Evolutionary conservation across 2,329 filamentous ascomycete species (phyloP), one percentile per base, ranked within the genome.

Genomic region (Pseudopyrenochaeta lycopersici): DNA sequence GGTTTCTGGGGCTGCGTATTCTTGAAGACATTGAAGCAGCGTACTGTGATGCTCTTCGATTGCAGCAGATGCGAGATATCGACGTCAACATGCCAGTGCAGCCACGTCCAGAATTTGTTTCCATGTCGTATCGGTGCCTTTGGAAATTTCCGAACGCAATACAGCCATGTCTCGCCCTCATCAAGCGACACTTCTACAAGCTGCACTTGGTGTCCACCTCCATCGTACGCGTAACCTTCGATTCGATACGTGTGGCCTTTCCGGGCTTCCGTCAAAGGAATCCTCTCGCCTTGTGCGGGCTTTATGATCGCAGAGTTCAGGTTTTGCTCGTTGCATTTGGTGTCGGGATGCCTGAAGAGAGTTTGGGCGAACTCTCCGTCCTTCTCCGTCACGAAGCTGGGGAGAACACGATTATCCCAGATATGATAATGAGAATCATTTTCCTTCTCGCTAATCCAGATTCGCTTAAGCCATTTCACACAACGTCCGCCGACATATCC

Each of bases 401-500:
- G 82, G 2, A 85, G 72, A 20, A 83, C 73, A 58, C 84, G 84
- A 71, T 85, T 85, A 67, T 85, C 83, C 48, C 72, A 77, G 46
- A 80, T 79, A 67, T 84, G 81, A 60, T 85, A 85, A 66, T 80
- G 78, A 51, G 83, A 84, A 3, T 71, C 70, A 12, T 79, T 82
- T 56, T 85, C 81, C 46, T 76, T 60, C 20, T 71, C 66, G 41
- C 80, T 78, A 9, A 84, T 74, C 14, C 76, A 81, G 54, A 89
- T 81, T 1, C 82, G 80, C 46, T 86, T 86, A 0, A 88, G 77
- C 86, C 86, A 88, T 67, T 88, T 88, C 54, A 82, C 81, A 55
- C 81, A 85, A 14, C 85, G 72, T 0, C 87, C 88, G 1, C 88
- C 88, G 52, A 90, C 89, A 59, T 89, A 89, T 0, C 86, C 86